Evolutionary conservation across 202 grass and related monocot species (phyloP).

Genomic region (Panicum hallii): DNA sequence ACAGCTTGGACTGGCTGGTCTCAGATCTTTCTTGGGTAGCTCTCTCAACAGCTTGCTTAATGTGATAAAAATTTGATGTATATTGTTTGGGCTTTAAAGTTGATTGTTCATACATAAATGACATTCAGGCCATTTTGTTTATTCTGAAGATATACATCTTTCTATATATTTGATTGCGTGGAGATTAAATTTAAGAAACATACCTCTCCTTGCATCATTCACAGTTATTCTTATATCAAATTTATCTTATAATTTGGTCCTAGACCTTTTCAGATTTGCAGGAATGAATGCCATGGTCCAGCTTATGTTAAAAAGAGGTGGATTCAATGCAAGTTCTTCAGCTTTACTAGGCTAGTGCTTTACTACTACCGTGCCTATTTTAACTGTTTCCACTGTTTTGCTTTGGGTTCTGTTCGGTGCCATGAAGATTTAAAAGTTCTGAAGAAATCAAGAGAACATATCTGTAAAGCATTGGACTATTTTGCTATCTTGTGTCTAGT

Average conservation of each 20-base stretch:
- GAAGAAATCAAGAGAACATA: not conserved
- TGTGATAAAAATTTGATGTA: not conserved
- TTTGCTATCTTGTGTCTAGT: not conserved
- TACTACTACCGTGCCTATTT: not conserved
- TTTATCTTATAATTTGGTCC: not conserved
- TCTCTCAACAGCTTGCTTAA: not conserved
- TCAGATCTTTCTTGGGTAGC: not conserved
- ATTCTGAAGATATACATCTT: not conserved
- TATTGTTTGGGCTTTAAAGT: not conserved
- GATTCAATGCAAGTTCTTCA: not conserved
- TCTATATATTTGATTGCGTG: not conserved
- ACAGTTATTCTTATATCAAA: not conserved
- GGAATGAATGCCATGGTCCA: not conserved
- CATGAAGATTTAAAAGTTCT: not conserved
- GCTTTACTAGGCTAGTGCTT: not conserved
- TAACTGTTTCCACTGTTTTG: not conserved
- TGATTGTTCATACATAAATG: not conserved
- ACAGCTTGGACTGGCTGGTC: not conserved
- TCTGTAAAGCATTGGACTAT: not conserved
- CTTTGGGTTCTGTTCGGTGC: not conserved
- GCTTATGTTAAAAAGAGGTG: not conserved
- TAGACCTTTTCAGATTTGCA: conserved; percentile 6
- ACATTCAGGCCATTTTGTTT: not conserved
- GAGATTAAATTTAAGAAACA: not conserved
- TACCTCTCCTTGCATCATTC: not conserved